Base-by-base conservation (phyloP, 176 grass and related monocot genomes). In the Musa acuminata region DNA sequence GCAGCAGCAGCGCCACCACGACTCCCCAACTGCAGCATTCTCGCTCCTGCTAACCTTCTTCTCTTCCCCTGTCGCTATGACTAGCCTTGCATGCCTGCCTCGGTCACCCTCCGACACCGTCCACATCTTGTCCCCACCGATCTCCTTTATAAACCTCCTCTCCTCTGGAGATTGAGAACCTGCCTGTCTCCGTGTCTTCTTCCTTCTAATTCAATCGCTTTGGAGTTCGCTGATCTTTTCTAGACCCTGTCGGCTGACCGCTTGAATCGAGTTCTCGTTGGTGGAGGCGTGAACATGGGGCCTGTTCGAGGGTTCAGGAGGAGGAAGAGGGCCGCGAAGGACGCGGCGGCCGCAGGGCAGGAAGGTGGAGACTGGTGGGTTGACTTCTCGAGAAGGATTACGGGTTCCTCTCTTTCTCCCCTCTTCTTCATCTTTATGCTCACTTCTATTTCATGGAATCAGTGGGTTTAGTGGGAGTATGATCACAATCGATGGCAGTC, bases 321-420 rank as follows among this genome's bases (percentile, higher is more conserved):
- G 54, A 19, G 73, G 54, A 60, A 75, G 73, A 29, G 55, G 73
- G 26, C 22, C 53, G 73, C 49, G 51, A 60, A 49, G 53, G 20
- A 19, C 12, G 54, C 1, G 26, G 73, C 24, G 53, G 10, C 70
- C 35, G 35, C 27, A 22, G 52, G 49, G 7, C 25, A 35, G 27
- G 54, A 27, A 48, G 48, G 55, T 19, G 55, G 73, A 3, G 73
- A 75, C 24, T 75, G 73, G 73, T 75, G 73, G 73, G 73, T 27
- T 75, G 54, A 49, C 54, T 75, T 75, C 73, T 75, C 73, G 6
- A 49, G 7, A n/a, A 75, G 55, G 27, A 35, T 75, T 50, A 29
- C 73, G 60, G 54, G 73, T 75, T 35, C 66, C 29, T 17, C 35
- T 13, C 25, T 29, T 25, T 59, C 73, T 48, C 26, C 16, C 7